Conservation (phyloP, 768 basidiomycete genomes). For the Galerina marginata region DNA sequence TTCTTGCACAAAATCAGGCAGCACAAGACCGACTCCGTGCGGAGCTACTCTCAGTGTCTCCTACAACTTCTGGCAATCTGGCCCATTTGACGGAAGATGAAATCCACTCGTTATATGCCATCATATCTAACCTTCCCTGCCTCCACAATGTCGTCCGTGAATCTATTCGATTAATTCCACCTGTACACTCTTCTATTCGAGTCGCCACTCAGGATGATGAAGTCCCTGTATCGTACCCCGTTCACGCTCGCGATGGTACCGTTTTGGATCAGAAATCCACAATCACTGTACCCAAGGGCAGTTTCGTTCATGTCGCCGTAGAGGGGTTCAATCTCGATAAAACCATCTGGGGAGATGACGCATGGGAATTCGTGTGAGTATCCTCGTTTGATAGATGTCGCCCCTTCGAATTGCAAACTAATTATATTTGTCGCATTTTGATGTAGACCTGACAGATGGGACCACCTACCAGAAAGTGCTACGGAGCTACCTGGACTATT, state of each 20-base stretch:
- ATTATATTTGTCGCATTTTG: neutral
- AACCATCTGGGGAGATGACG: slow-evolving; percentile 79
- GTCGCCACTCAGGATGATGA: slow-evolving; percentile 80
- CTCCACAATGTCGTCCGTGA: slow-evolving; percentile 82
- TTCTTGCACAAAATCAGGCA: slow-evolving; percentile 70
- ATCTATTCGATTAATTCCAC: slow-evolving; percentile 77
- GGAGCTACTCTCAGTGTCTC: slow-evolving; percentile 61
- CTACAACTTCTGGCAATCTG: slow-evolving; percentile 40
- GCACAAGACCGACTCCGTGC: slow-evolving; percentile 73
- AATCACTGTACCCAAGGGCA: slow-evolving; percentile 67
- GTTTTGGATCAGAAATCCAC: slow-evolving; percentile 44
- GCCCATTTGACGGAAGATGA: slow-evolving; percentile 65
- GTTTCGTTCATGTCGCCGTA: slow-evolving; percentile 76
- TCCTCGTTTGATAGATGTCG: neutral
- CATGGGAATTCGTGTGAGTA: slow-evolving; percentile 80
- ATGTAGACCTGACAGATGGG: slow-evolving; percentile 81
- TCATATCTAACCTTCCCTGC: slow-evolving; percentile 65
- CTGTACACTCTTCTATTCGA: slow-evolving; percentile 81
- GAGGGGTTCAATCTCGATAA: slow-evolving; percentile 84
- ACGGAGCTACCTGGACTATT: slow-evolving; percentile 72
- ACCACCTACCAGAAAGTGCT: slow-evolving; percentile 73
- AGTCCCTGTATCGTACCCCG: slow-evolving; percentile 71
- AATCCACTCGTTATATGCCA: slow-evolving; percentile 60
- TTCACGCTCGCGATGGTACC: slow-evolving; percentile 55
- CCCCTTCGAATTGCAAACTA: neutral